Conservation (phyloP, 257 asterid species). For the Lycium barbarum region DNA sequence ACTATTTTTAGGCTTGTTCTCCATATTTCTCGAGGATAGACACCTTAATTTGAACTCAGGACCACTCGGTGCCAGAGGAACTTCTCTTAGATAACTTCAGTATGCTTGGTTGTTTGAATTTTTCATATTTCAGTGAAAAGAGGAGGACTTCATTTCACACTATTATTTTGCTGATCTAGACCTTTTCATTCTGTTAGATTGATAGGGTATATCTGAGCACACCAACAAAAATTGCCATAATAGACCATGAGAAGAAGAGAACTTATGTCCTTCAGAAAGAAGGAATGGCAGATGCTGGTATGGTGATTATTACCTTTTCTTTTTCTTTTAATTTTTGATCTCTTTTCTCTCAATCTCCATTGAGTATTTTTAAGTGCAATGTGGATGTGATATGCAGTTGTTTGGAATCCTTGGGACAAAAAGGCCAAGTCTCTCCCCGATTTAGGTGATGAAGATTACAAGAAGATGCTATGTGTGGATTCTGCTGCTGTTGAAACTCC, state of each 20-base stretch:
- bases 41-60: slow-evolving; percentile 29
- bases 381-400: slow-evolving; percentile 50
- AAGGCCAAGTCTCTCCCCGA: slow-evolving; percentile 77
- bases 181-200: slow-evolving; percentile 49
- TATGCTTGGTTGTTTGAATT: not conserved
- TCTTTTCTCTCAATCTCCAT: slow-evolving; percentile 8
- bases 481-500: slow-evolving; percentile 75
- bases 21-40: slow-evolving; percentile 9
- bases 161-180: slow-evolving; percentile 19
- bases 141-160: slow-evolving; percentile 30
- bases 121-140: slow-evolving; percentile 12
- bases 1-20: slow-evolving; percentile 24
- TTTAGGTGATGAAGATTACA: slow-evolving; percentile 74
- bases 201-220: slow-evolving; percentile 81
- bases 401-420: slow-evolving; percentile 97
- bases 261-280: slow-evolving; percentile 79
- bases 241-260: slow-evolving; percentile 90
- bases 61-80: slow-evolving; percentile 28
- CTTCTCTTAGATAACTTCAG: slow-evolving; percentile 19
- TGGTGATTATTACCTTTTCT: slow-evolving; percentile 3
- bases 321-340: not conserved
- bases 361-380: slow-evolving; percentile 16
- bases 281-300: slow-evolving; percentile 90
- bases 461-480: slow-evolving; percentile 69
- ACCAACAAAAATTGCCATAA: slow-evolving; percentile 80